A percentile compares a stretch with the other conserved stretches of the same genome.
Conservation (phyloP, 2,329 filamentous ascomycete genomes). For the Ascosphaera apis region DNA sequence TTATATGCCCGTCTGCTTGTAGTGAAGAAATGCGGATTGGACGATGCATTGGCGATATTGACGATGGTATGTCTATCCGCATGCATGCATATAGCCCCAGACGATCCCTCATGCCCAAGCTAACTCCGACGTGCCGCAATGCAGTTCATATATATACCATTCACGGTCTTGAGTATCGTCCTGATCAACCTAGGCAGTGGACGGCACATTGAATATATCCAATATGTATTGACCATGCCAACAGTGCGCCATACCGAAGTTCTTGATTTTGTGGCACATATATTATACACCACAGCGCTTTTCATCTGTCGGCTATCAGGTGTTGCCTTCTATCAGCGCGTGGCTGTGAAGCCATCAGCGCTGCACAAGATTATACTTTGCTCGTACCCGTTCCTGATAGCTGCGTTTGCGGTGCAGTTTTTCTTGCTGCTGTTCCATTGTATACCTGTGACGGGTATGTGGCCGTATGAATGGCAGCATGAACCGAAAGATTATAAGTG, state of each 20-base stretch:
- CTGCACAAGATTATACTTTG: not conserved
- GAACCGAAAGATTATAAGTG: slow-evolving; percentile 21
- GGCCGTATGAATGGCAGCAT: slow-evolving; percentile 28
- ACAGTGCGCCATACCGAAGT: slow-evolving; percentile 23
- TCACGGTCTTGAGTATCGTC: slow-evolving; percentile 19
- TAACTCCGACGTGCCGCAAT: slow-evolving; percentile 1
- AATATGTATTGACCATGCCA: slow-evolving; percentile 23
- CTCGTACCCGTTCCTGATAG: slow-evolving; percentile 16
- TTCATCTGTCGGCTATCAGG: slow-evolving; percentile 29
- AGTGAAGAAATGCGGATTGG: slow-evolving; percentile 20
- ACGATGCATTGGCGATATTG: slow-evolving; percentile 26
- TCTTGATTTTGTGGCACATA: slow-evolving; percentile 27
- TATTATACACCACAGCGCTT: slow-evolving; percentile 28
- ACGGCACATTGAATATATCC: slow-evolving; percentile 1
- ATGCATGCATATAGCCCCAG: not conserved
- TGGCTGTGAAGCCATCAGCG: slow-evolving; percentile 12
- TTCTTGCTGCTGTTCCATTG: slow-evolving; percentile 30
- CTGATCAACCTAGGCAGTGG: slow-evolving; percentile 28
- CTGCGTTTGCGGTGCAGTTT: slow-evolving; percentile 25
- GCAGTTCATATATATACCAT: slow-evolving; percentile 17
- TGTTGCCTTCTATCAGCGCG: slow-evolving; percentile 27
- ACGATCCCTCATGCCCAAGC: not conserved
- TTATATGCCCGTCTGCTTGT: slow-evolving; percentile 24
- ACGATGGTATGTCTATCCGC: slow-evolving; percentile 19
- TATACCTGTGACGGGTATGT: slow-evolving; percentile 25